Evolutionary conservation across 768 basidiomycete genomes (phyloP).

Genomic region (Tricholomella constricta): DNA sequence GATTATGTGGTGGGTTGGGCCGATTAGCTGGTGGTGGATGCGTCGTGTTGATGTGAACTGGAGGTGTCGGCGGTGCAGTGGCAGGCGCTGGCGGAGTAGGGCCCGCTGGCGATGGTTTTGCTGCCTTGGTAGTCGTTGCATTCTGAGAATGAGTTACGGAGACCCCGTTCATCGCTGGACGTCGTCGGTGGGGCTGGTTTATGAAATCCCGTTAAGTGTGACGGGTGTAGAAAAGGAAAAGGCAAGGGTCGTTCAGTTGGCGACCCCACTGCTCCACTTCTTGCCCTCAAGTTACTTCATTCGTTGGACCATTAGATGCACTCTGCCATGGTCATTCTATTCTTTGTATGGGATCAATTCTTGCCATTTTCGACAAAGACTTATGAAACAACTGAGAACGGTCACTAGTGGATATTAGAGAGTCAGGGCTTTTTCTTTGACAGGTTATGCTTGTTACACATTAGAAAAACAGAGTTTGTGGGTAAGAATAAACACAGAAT

Average conservation of each 20-base stretch:
- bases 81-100: slow-evolving; percentile 65
- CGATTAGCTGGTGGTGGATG: slow-evolving; percentile 30
- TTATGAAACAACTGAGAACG: not conserved
- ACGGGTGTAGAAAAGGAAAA: slow-evolving; percentile 18
- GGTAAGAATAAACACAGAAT: too few relatives aligned
- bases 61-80: slow-evolving; percentile 57
- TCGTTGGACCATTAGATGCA: too few relatives aligned
- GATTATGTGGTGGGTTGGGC: slow-evolving; percentile 29
- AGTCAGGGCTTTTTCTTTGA: too few relatives aligned
- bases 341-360: not conserved
- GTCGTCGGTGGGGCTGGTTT: slow-evolving; percentile 14
- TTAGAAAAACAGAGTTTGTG: too few relatives aligned
- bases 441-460: too few relatives aligned
- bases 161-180: slow-evolving; percentile 51
- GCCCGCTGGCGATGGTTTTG: slow-evolving; percentile 57
- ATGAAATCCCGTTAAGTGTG: slow-evolving; percentile 14
- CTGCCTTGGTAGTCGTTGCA: slow-evolving; percentile 38
- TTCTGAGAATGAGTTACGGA: slow-evolving; percentile 35
- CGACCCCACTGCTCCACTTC: slow-evolving; percentile 1
- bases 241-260: slow-evolving; percentile 2
- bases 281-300: not conserved
- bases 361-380: not conserved
- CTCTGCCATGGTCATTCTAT: not conserved
- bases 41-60: slow-evolving; percentile 40
- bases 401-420: not conserved